Base-by-base conservation (phyloP, 2,329 filamentous ascomycete species). In the Thielaviopsis musarum region DNA sequence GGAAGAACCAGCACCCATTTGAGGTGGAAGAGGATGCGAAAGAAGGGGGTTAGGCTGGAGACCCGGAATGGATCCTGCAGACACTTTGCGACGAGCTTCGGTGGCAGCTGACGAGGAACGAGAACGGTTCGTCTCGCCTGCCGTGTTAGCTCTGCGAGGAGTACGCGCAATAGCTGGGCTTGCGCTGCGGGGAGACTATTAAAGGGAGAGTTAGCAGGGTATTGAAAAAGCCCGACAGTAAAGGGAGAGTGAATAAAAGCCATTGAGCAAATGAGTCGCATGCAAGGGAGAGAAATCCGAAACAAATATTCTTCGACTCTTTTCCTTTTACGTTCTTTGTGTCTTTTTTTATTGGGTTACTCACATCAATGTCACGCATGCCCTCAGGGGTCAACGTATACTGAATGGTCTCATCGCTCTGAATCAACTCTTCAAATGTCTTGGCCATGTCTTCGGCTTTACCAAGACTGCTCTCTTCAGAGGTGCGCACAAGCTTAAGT, bases 381-480 rank as follows among this genome's bases (percentile, higher is more conserved):
- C 78, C 87, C 67, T 87, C 83, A 0, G 88, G 87, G 0, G 88
- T 93, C 28, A 91, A 75, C 1, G 88, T 91, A 68, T 86, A 91
- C 65, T 88, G 87, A 52, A 91, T 83, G 1, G 88, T 91, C 67
- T 90, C 82, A 65, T 89, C 85, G 69, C 87, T 90, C 60, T 87
- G 82, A 63, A 93, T 91, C 56, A 91, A 75, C 65, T 90, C 79
- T 66, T 93, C 88, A 66, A 93, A 85, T 65, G 86, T 82, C 54
- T 79, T 81, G 10, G 81, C 79, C 55, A 84, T 80, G 61, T 84
- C 80, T 53, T 81, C 79, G 6, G 74, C 71, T 5, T 72, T 74
- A 19, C 68, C 67, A 24, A 70, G 70, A 38, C 67, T 69, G 64
- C 74, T 78, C 17, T 84, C 82, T 63, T 85, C 81, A 0, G 82